A percentile compares a stretch with the other conserved stretches of the same genome.
Evolutionary conservation across 108 stramenopile genomes (phyloP).

Genomic region (Cyclotella sp.): DNA sequence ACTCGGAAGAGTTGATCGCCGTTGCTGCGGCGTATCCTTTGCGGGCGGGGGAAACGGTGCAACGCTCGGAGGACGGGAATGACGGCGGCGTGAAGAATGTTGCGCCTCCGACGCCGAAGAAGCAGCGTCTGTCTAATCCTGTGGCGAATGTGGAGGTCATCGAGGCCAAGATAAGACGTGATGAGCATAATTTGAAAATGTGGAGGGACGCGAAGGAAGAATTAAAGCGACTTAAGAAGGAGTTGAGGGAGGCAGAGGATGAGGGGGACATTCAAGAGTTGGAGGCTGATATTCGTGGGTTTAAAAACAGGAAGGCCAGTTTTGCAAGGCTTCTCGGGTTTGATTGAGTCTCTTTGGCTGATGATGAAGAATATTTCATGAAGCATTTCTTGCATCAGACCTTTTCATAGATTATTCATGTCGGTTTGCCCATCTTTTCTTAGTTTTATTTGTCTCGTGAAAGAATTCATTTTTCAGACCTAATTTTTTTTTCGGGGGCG

Average conservation of each 20-base stretch:
- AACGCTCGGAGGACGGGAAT: background rate
- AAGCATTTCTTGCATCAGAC: too few species aligned
- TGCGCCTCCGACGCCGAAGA: background rate
- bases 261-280: slow-evolving; percentile 16
- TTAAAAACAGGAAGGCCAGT: slow-evolving; percentile 27
- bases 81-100: background rate
- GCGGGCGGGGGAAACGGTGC: background rate
- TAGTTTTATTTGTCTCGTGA: too few species aligned
- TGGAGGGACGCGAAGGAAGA: slow-evolving; percentile 24
- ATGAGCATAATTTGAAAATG: slow-evolving; percentile 42
- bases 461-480: too few species aligned
- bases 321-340: slow-evolving; percentile 33
- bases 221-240: slow-evolving; percentile 13
- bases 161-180: background rate
- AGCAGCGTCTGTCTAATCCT: background rate
- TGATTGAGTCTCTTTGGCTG: background rate
- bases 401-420: too few species aligned
- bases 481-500: too few species aligned
- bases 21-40: background rate
- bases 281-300: slow-evolving; percentile 22
- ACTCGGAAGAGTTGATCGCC: slow-evolving; percentile 6
- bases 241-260: slow-evolving; percentile 29
- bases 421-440: too few species aligned
- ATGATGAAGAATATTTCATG: background rate
- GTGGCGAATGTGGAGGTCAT: background rate